Conservation (phyloP, 148 eudicot species). For the Amaranthus palmeri region DNA sequence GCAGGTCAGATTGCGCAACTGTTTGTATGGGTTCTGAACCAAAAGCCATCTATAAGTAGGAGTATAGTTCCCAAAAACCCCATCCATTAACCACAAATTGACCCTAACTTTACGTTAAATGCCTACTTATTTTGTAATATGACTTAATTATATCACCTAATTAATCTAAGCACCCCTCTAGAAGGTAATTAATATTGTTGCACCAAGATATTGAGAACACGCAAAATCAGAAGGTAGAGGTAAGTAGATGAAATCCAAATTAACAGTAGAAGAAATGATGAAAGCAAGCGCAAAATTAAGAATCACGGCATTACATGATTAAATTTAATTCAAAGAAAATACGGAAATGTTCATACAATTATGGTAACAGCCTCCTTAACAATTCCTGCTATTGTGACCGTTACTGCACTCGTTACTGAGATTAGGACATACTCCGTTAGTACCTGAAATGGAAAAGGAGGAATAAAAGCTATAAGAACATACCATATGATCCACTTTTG, state of each 20-base stretch:
- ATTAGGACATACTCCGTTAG: slow-evolving; percentile 84
- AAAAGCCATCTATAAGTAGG: no score
- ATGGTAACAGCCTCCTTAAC: slow-evolving; percentile 98
- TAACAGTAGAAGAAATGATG: not conserved
- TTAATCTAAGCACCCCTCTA: no score
- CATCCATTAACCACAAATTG: no score
- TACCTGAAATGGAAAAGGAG: slow-evolving; percentile 47
- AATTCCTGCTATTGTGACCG: slow-evolving; percentile 93
- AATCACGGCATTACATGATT: not conserved
- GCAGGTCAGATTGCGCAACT: not conserved
- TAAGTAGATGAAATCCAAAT: not conserved
- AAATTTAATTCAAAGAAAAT: slow-evolving; percentile 2
- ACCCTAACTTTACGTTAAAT: no score
- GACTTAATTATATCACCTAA: no score
- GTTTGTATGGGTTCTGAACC: not conserved
- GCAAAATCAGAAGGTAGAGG: not conserved
- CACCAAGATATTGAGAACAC: not conserved
- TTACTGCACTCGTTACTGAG: slow-evolving; percentile 95
- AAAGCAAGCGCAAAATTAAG: not conserved
- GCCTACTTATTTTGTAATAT: no score
- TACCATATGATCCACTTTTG: not conserved
- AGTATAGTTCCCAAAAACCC: no score
- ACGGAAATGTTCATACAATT: slow-evolving; percentile 44
- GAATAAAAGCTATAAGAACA: slow-evolving; percentile 4
- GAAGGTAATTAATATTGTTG: no score